Percentiles rank a stretch among this genome's conserved stretches.
phyloP scores from a whole-genome alignment of 2,329 filamentous ascomycete genomes.

The Scolecobasidium constrictum region DNA sequence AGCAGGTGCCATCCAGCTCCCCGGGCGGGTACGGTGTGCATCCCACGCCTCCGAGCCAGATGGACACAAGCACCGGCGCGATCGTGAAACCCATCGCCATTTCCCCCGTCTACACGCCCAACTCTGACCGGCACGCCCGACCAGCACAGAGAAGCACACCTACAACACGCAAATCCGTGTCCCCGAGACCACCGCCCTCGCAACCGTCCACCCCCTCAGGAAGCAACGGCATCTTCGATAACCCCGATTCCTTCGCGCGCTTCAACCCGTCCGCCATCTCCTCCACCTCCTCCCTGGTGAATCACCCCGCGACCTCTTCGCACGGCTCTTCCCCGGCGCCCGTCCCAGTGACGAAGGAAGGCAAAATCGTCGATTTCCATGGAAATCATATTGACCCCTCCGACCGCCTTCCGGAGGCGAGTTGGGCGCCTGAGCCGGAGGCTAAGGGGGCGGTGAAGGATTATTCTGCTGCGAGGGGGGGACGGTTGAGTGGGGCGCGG shows the following conservation, averaged over 20 bases:
- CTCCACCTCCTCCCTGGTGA: constrained; percentile 16
- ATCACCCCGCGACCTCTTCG: constrained; percentile 24
- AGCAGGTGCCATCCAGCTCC: constrained; percentile 14
- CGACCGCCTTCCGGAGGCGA: constrained; percentile 66
- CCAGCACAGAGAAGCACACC: constrained; percentile 19
- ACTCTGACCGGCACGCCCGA: constrained; percentile 6
- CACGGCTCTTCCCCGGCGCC: constrained; percentile 8
- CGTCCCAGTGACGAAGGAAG: background rate
- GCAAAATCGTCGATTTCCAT: constrained; percentile 57
- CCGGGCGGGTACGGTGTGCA: constrained; percentile 25
- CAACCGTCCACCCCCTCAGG: constrained; percentile 21
- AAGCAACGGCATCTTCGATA: constrained; percentile 51
- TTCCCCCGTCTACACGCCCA: background rate
- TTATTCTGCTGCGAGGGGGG: constrained; percentile 31
- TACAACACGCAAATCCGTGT: constrained; percentile 59
- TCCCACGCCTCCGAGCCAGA: background rate
- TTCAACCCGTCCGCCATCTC: constrained; percentile 48
- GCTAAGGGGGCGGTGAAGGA: constrained; percentile 39
- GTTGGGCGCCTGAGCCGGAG: constrained; percentile 68
- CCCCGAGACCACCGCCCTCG: constrained; percentile 49
- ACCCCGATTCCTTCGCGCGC: constrained; percentile 66
- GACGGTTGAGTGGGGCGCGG: constrained; percentile 41
- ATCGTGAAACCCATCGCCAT: constrained; percentile 31
- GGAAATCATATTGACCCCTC: constrained; percentile 70
- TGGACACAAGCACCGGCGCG: background rate